Percentiles rank a stretch among this genome's conserved stretches.
Evolutionary conservation across 2,329 filamentous ascomycete species (phyloP).

Genomic region (Dendryphion nanum): DNA sequence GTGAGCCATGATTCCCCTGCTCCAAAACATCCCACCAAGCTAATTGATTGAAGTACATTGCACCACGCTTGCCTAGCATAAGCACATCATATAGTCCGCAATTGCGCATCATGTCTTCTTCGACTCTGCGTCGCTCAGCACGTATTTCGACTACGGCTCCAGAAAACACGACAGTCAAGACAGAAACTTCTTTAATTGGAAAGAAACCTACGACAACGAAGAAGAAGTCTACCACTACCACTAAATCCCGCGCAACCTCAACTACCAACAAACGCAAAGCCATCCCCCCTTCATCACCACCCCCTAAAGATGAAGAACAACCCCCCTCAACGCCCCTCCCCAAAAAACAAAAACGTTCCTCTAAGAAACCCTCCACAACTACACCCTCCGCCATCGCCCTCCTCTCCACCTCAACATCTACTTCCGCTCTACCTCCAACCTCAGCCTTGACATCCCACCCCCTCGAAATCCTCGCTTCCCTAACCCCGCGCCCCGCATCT

Average conservation of each 20-base stretch:
- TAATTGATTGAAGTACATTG: not conserved
- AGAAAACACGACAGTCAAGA: slow-evolving; percentile 6
- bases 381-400: slow-evolving; percentile 46
- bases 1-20: not conserved
- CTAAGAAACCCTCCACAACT: slow-evolving; percentile 16
- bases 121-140: slow-evolving; percentile 53
- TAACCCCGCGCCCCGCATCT: slow-evolving; percentile 56
- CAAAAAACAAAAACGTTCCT: slow-evolving; percentile 23
- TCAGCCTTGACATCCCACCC: slow-evolving; percentile 21
- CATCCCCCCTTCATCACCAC: slow-evolving; percentile 6
- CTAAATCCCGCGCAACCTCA: slow-evolving; percentile 7
- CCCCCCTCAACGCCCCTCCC: slow-evolving; percentile 31
- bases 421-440: no score
- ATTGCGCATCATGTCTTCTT: slow-evolving; percentile 45
- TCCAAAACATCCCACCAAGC: not conserved
- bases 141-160: slow-evolving; percentile 40
- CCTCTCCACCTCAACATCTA: slow-evolving; percentile 44
- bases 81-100: not conserved
- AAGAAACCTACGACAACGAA: slow-evolving; percentile 5
- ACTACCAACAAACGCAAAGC: slow-evolving; percentile 4
- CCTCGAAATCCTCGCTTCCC: slow-evolving; percentile 18
- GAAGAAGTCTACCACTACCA: slow-evolving; percentile 27
- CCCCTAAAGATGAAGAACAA: no score
- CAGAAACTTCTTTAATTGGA: slow-evolving; percentile 8
- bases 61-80: not conserved